Evolutionary conservation across 768 basidiomycete genomes (phyloP), one percentile per base, ranked within the genome.

Genomic region (Macrolepiota fuliginosa): DNA sequence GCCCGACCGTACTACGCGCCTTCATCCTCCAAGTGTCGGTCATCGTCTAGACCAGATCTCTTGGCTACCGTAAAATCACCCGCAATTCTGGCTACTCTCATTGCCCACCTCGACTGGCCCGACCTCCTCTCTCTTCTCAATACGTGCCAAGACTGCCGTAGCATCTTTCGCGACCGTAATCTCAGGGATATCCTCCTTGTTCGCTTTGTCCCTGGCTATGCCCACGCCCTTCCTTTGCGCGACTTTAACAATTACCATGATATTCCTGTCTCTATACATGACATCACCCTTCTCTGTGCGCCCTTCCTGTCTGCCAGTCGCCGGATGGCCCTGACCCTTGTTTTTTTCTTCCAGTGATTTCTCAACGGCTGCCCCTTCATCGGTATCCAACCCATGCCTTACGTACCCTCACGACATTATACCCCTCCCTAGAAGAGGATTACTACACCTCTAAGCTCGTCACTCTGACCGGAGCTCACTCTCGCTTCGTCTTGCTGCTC

Each of bases 321-420:
- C 62, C 52, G 65, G 61, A 57, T 62, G 62, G 29, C 29, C 7
- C 55, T 42, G 51, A 67, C 52, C 56, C 27, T 58, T n/a, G 36
- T 42, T 53, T 60, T 59, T 57, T 36, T 52, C 47, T 19, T 54
- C 36, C 65, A 91, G 90, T 89, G 64, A 74, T 86, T 53, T 91
- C 91, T 0, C 87, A 88, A 66, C 76, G 76, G 10, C 73, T 87
- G 10, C 82, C 85, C 0, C 78, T 91, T 24, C 89, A 91, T 65
- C 79, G 78, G 36, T 93, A 92, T 66, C 90, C 91, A 0, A 83
- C 83, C 69, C 85, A 87, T 61, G 85, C 89, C 17, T 77, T 91
- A 7, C 73, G 80, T 22, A 67, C 76, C n/a, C 73, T 89, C 39
- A 81, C 81, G 13, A 71, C 74, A 4, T 62, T 77, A 2, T 61